A percentile compares a stretch with the other conserved stretches of the same genome.
Evolutionary conservation across 208 protist genomes (phyloP).

Genomic region (Acanthamoeba lenticulata): DNA sequence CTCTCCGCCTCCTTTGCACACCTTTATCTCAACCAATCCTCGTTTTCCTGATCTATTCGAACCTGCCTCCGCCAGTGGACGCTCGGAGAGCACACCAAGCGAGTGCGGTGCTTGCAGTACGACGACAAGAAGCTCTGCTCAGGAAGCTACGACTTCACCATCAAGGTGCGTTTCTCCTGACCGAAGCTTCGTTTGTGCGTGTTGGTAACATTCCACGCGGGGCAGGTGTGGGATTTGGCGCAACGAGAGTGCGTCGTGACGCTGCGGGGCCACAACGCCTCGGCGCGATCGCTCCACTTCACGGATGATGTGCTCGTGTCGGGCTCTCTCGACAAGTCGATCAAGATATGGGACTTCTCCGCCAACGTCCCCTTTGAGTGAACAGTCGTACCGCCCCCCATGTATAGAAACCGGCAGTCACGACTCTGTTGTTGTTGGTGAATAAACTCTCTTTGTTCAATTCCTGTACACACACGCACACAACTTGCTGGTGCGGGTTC

Average conservation of each 20-base stretch:
- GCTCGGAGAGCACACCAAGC: not conserved
- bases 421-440: too few species aligned
- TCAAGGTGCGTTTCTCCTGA: too few species aligned
- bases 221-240: constrained; percentile 37
- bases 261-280: constrained; percentile 43
- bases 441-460: not conserved
- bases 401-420: too few species aligned
- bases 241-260: not conserved
- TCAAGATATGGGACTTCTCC: constrained; percentile 62
- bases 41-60: not conserved
- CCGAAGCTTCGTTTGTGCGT: not conserved
- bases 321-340: constrained; percentile 56
- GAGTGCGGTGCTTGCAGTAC: constrained; percentile 32
- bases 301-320: constrained; percentile 32
- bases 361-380: constrained; percentile 50
- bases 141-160: constrained; percentile 58
- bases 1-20: not conserved
- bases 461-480: not conserved
- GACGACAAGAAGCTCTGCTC: constrained; percentile 17
- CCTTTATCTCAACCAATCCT: too few species aligned
- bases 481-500: not conserved
- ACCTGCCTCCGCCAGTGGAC: not conserved
- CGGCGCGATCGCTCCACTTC: constrained; percentile 58
- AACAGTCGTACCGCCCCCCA: too few species aligned
- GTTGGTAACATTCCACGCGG: too few species aligned